Percentiles rank a stretch among this genome's conserved stretches.
phyloP scores from a whole-genome alignment of 2,329 filamentous ascomycete genomes.

The Balansia obtecta region DNA sequence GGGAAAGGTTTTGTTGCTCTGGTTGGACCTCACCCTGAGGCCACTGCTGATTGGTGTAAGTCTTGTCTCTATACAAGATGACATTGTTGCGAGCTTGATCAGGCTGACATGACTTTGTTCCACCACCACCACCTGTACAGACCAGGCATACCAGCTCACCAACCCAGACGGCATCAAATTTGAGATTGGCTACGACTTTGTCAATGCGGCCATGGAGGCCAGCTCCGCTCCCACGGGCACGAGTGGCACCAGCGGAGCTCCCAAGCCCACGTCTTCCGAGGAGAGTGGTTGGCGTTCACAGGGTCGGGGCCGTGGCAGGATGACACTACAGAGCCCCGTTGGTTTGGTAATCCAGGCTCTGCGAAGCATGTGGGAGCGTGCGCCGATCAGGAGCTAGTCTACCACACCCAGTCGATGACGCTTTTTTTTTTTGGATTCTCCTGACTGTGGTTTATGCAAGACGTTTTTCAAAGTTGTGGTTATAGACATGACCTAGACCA shows the following conservation, averaged over 20 bases:
- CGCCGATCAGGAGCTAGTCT: too few relatives aligned
- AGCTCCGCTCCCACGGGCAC: not conserved
- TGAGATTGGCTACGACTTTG: conserved; percentile 13
- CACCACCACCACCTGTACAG: not conserved
- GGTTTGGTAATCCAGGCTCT: not conserved
- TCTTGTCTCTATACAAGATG: not conserved
- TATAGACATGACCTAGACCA: not conserved
- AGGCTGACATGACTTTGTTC: not conserved
- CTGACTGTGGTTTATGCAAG: not conserved
- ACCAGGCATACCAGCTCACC: conserved; percentile 5
- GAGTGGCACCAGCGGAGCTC: not conserved
- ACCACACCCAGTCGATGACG: not conserved
- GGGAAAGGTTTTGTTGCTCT: conserved; percentile 14
- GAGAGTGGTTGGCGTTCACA: not conserved
- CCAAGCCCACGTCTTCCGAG: conserved; percentile 1
- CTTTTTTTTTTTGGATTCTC: not conserved
- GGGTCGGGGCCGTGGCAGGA: not conserved
- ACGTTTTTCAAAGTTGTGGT: not conserved
- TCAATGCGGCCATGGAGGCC: conserved; percentile 10
- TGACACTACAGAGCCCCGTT: conserved; percentile 3
- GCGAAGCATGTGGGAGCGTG: not conserved
- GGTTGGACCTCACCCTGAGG: conserved; percentile 15
- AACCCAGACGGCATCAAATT: conserved; percentile 13
- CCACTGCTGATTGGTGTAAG: conserved; percentile 14
- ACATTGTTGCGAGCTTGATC: not conserved